These are phyloP conservation scores for Russula abietina DNA, from an alignment of 768 basidiomycete genomes.

Conservation along the genomic window DNA sequence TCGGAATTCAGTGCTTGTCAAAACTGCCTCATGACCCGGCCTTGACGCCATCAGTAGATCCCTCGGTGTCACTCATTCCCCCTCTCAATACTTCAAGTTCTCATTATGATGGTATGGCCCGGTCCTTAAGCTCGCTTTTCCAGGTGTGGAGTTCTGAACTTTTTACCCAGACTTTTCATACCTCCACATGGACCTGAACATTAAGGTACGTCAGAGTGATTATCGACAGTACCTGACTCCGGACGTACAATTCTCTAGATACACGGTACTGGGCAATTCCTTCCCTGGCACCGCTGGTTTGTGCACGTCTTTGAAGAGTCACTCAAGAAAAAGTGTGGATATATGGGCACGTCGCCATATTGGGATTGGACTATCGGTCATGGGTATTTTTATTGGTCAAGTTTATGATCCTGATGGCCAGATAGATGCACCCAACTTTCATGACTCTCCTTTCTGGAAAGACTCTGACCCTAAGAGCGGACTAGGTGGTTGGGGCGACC, in stretches of 20 bases:
- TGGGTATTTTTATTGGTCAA: neutral
- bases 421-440: conserved; percentile 27
- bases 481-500: conserved; percentile 30
- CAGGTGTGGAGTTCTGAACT: neutral
- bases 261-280: conserved; percentile 27
- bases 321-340: conserved; percentile 28
- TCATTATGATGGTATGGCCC: conserved; percentile 23
- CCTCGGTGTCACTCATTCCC: conserved; percentile 17
- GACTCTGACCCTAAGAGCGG: conserved; percentile 27
- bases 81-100: conserved; percentile 20
- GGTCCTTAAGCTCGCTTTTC: neutral
- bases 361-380: conserved; percentile 31
- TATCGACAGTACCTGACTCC: neutral
- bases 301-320: conserved; percentile 24
- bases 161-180: conserved; percentile 25
- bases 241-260: conserved; percentile 16
- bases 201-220: conserved; percentile 4
- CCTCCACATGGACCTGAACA: conserved; percentile 30
- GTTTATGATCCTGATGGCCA: neutral
- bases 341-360: conserved; percentile 27
- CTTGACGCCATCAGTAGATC: conserved; percentile 12
- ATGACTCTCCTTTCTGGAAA: conserved; percentile 25
- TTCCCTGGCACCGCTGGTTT: conserved; percentile 31
- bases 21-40: conserved; percentile 21
- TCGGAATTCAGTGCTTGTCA: neutral